A percentile compares a stretch with the other conserved stretches of the same genome.
Evolutionary conservation across 129 eudicot species (phyloP).

Genomic region (Flaveria ramosissima): DNA sequence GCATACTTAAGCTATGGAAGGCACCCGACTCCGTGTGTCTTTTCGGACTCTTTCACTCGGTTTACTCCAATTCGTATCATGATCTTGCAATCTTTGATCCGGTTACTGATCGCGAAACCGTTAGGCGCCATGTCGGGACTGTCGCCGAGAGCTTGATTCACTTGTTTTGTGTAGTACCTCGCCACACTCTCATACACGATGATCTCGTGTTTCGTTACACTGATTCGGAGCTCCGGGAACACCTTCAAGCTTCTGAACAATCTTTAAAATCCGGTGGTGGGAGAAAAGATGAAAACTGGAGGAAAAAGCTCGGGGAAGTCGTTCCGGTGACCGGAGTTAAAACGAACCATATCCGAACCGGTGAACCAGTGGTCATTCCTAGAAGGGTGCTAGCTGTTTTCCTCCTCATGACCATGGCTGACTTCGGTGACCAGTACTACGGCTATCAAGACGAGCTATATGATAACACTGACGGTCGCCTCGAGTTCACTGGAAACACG

Average conservation of each 20-base stretch:
- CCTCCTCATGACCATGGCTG: constrained; percentile 88
- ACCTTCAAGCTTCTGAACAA: constrained; percentile 51
- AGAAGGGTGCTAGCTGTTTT: constrained; percentile 71
- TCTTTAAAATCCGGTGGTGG: constrained; percentile 33
- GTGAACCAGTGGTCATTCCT: constrained; percentile 56
- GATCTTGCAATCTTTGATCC: constrained; percentile 94
- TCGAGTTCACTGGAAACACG: constrained; percentile 66
- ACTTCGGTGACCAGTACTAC: constrained; percentile 83
- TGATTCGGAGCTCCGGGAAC: constrained; percentile 59
- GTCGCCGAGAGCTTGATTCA: constrained; percentile 73
- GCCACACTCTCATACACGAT: constrained; percentile 81
- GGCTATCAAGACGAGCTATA: constrained; percentile 71
- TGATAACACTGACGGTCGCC: constrained; percentile 61
- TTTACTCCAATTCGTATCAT: constrained; percentile 91
- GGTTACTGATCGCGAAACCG: constrained; percentile 65
- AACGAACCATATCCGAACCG: constrained; percentile 70
- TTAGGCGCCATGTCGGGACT: constrained; percentile 62
- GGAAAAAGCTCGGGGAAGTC: constrained; percentile 58
- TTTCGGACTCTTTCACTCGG: constrained; percentile 90
- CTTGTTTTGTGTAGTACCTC: constrained; percentile 80
- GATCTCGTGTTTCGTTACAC: constrained; percentile 60
- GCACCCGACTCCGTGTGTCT: constrained; percentile 71
- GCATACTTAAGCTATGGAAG: constrained; percentile 85
- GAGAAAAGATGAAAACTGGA: constrained; percentile 54
- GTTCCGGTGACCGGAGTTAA: constrained; percentile 64